Evolutionary conservation across 148 eudicot genomes (phyloP).

Genomic region (Oxyria digyna): DNA sequence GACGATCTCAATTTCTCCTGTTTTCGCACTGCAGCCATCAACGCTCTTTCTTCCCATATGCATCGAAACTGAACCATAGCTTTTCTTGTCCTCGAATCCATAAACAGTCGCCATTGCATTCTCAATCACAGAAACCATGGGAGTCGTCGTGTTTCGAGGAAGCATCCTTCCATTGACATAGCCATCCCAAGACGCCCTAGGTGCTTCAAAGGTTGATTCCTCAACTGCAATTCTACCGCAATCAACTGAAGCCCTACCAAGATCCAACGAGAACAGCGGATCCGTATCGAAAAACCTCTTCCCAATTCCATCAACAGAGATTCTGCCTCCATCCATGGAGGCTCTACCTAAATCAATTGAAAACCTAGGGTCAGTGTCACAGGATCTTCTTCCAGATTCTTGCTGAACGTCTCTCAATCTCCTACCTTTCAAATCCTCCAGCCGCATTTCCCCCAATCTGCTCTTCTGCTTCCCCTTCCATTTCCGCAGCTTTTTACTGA

Average conservation of each 20-base stretch:
- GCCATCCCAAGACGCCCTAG: constrained; percentile 95
- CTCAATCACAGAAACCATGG: constrained; percentile 70
- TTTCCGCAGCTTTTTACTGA: constrained; percentile 57
- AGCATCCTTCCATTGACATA: constrained; percentile 41
- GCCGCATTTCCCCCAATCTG: constrained; percentile 22
- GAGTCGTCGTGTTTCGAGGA: constrained; percentile 21
- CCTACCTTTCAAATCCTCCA: constrained; percentile 16
- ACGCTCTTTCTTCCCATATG: constrained; percentile 41
- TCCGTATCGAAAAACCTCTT: constrained; percentile 65
- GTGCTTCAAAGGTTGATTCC: constrained; percentile 40
- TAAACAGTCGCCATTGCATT: constrained; percentile 46
- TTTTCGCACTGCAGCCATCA: constrained; percentile 24
- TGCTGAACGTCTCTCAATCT: constrained; percentile 33
- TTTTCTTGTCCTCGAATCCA: constrained; percentile 9
- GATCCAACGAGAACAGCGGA: constrained; percentile 41
- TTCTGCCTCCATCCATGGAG: constrained; percentile 21
- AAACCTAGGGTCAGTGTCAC: constrained; percentile 12
- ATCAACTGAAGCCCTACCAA: constrained; percentile 41
- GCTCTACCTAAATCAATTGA: constrained; percentile 22
- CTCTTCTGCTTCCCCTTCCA: constrained; percentile 48
- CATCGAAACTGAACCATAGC: constrained; percentile 24
- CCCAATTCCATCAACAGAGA: constrained; percentile 19
- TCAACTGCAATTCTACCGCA: constrained; percentile 28
- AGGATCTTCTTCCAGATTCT: constrained; percentile 27
- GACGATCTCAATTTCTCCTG: not conserved